Conservation (phyloP, 176 grass and related monocot genomes). For the Phragmites australis region DNA sequence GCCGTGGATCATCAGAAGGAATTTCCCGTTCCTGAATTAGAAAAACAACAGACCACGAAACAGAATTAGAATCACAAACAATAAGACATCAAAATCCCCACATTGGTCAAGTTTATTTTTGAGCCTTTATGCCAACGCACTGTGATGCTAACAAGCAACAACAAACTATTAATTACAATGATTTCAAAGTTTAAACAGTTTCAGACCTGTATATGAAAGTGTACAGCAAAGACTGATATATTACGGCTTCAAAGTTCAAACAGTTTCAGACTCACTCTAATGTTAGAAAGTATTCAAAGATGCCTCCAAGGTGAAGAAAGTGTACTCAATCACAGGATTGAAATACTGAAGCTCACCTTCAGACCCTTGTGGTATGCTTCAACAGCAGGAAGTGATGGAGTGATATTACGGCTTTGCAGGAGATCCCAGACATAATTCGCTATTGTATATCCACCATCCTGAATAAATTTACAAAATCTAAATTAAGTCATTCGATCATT, state of each 20-base stretch:
- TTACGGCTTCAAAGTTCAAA: slow-evolving; percentile 1
- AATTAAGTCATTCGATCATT: slow-evolving; percentile 20
- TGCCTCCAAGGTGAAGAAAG: slow-evolving; percentile 27
- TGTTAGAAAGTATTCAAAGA: neutral
- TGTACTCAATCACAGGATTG: neutral
- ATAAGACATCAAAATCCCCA: neutral
- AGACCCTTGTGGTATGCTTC: slow-evolving; percentile 88
- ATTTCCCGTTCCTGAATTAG: slow-evolving; percentile 75
- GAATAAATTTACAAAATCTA: slow-evolving; percentile 32
- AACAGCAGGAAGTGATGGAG: slow-evolving; percentile 71
- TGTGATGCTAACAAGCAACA: neutral
- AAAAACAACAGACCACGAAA: neutral
- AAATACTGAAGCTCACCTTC: slow-evolving; percentile 57
- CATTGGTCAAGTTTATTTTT: neutral
- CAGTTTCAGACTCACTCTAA: neutral
- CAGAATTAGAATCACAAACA: slow-evolving; percentile 14
- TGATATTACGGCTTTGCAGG: slow-evolving; percentile 71
- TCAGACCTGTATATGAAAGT: neutral
- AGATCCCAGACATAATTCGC: slow-evolving; percentile 97
- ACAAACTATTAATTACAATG: neutral
- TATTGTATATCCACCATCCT: slow-evolving; percentile 88
- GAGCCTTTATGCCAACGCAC: neutral
- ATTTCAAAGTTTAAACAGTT: slow-evolving; percentile 12
- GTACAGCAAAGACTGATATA: neutral
- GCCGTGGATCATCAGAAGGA: slow-evolving; percentile 79